These are phyloP conservation scores for Penicillium crystallinum DNA, from an alignment of 495 filamentous ascomycete species.

Conservation along the genomic window DNA sequence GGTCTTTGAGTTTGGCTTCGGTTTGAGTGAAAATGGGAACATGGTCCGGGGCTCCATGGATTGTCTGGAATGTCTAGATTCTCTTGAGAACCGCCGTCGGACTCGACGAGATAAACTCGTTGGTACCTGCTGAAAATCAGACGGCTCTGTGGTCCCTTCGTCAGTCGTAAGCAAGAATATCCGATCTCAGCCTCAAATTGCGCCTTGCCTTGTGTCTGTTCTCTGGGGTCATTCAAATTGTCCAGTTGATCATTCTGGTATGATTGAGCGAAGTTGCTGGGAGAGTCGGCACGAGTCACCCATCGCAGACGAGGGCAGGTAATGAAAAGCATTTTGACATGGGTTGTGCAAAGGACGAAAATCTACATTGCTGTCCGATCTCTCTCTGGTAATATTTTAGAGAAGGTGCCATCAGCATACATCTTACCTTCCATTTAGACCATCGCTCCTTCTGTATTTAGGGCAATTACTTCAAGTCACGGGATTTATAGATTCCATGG, in stretches of 20 bases:
- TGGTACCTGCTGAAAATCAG: neutral
- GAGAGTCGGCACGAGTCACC: neutral
- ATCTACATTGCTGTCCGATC: neutral
- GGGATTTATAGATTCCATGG: too few relatives aligned
- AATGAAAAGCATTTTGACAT: neutral
- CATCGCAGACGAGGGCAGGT: neutral
- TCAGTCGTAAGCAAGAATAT: neutral
- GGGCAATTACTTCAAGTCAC: too few relatives aligned
- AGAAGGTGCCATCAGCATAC: neutral
- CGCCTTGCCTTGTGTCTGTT: neutral
- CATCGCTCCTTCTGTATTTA: too few relatives aligned
- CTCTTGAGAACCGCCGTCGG: constrained; percentile 35
- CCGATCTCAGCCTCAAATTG: neutral
- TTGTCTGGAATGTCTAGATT: constrained; percentile 19
- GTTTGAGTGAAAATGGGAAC: constrained; percentile 20
- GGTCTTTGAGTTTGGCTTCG: constrained; percentile 14
- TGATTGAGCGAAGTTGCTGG: neutral
- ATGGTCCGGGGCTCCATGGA: constrained; percentile 6
- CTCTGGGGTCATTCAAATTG: neutral
- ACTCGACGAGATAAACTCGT: constrained; percentile 27
- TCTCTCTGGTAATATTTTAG: neutral
- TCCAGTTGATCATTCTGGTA: neutral
- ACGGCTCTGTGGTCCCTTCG: neutral
- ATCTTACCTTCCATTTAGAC: neutral
- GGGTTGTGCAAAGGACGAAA: neutral